Evolutionary conservation across 2,329 filamentous ascomycete species (phyloP).

Genomic region (Drechslerella dactyloides): DNA sequence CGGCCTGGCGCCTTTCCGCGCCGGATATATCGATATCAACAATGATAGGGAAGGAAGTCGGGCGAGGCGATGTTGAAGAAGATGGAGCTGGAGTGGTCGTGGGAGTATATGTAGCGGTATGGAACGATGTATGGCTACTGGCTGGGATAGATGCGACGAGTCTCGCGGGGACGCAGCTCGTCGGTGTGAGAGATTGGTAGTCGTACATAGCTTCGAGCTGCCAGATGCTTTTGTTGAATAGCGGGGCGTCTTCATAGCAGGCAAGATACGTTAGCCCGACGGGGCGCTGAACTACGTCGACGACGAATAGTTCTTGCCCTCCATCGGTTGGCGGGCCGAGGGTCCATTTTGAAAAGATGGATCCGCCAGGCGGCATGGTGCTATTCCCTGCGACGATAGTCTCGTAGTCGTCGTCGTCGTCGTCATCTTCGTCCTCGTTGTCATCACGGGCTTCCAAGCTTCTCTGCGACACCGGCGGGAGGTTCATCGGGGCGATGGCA

Average conservation of each 20-base stretch:
- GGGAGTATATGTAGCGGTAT: slow-evolving; percentile 3
- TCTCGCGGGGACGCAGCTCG: slow-evolving; percentile 10
- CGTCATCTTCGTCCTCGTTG: background rate
- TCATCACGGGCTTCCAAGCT: background rate
- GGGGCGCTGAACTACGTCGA: background rate
- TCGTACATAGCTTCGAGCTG: slow-evolving; percentile 22
- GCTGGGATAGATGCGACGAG: slow-evolving; percentile 11
- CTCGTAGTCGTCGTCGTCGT: slow-evolving; percentile 3
- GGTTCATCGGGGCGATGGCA: slow-evolving; percentile 17
- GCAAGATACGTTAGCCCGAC: slow-evolving; percentile 7
- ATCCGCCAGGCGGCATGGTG: background rate
- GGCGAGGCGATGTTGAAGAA: background rate
- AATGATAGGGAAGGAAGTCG: slow-evolving; percentile 27
- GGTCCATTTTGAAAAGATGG: slow-evolving; percentile 8
- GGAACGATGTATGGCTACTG: slow-evolving; percentile 6
- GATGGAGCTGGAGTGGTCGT: slow-evolving; percentile 2
- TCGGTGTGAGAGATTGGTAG: background rate
- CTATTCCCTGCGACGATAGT: slow-evolving; percentile 16
- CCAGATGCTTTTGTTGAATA: slow-evolving; percentile 3
- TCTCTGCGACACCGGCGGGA: background rate
- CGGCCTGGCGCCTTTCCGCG: background rate
- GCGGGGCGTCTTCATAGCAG: slow-evolving; percentile 14
- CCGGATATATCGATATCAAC: slow-evolving; percentile 15
- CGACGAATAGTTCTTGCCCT: background rate
- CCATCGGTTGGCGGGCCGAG: background rate